A percentile compares a stretch with the other conserved stretches of the same genome.
Evolutionary conservation across 345 rosid genomes (phyloP).

Genomic region (Populus euphratica): DNA sequence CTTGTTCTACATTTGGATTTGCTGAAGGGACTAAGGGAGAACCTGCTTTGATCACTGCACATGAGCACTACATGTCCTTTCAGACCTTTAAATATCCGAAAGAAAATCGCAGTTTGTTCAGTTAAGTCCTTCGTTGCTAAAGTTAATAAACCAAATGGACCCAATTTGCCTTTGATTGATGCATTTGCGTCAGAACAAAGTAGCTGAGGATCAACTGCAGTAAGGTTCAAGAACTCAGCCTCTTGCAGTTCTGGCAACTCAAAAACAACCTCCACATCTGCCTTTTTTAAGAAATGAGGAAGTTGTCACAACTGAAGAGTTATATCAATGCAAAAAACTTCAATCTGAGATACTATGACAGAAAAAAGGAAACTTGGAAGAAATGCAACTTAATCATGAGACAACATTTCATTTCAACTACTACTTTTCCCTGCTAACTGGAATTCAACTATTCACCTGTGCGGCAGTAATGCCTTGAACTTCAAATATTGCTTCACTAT

Average conservation of each 20-base stretch:
- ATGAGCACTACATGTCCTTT: constrained; percentile 42
- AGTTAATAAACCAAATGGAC: constrained; percentile 64
- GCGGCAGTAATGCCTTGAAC: constrained; percentile 43
- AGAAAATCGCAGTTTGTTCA: constrained; percentile 62
- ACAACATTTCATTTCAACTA: background rate
- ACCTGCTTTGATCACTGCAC: constrained; percentile 61
- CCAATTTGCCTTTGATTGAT: constrained; percentile 33
- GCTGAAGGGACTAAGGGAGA: background rate
- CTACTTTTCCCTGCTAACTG: background rate
- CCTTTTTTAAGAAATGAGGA: constrained; percentile 27
- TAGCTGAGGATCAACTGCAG: constrained; percentile 34
- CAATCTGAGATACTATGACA: background rate
- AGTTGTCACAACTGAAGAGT: background rate
- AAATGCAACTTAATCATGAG: background rate
- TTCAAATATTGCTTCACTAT: constrained; percentile 37
- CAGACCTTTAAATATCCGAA: constrained; percentile 41
- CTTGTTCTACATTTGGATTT: background rate
- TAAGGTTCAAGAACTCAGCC: constrained; percentile 31
- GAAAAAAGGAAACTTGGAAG: background rate
- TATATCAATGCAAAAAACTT: no score
- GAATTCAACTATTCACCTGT: constrained; percentile 8
- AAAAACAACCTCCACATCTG: constrained; percentile 53
- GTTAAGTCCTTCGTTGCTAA: constrained; percentile 51
- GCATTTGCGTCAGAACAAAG: constrained; percentile 35
- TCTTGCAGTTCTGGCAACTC: constrained; percentile 31